Percentiles rank a stretch among this genome's conserved stretches.
These are phyloP conservation scores for Polytrichum formosum DNA, from an alignment of 225 moss, liverwort and hornwort species.

Conservation along the genomic window DNA sequence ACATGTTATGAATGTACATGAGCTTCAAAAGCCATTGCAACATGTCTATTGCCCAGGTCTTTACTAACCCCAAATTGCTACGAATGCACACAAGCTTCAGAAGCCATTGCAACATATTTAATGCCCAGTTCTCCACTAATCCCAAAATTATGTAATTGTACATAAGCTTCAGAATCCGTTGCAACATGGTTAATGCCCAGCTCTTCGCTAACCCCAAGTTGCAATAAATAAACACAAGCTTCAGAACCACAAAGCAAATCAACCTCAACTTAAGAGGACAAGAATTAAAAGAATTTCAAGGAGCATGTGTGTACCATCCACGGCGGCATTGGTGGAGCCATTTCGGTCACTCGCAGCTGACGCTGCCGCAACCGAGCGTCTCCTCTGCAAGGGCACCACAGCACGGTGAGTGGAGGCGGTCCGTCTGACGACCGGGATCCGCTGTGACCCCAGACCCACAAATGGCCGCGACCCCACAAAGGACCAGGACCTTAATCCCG, in stretches of 20 bases:
- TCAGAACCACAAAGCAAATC: not conserved
- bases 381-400: constrained; percentile 13
- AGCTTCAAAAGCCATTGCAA: not conserved
- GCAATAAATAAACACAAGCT: not conserved
- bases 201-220: too few species aligned
- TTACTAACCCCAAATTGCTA: too few species aligned
- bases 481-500: constrained; percentile 12
- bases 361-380: constrained; percentile 25
- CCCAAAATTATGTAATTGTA: not conserved
- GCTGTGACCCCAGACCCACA: constrained; percentile 2
- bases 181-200: not conserved
- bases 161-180: too few species aligned
- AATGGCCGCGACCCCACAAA: constrained; percentile 12
- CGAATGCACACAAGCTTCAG: too few species aligned
- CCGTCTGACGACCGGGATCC: too few species aligned
- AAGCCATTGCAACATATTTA: too few species aligned
- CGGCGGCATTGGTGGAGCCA: constrained; percentile 15
- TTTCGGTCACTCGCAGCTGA: constrained; percentile 20
- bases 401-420: constrained; percentile 4
- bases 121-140: too few species aligned
- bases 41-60: too few species aligned
- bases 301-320: constrained; percentile 18
- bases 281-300: not conserved
- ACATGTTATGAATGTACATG: not conserved
- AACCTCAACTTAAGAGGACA: not conserved